Base-by-base conservation (phyloP, 352 stramenopile genomes). In the Hyphochytrium catenoides region DNA sequence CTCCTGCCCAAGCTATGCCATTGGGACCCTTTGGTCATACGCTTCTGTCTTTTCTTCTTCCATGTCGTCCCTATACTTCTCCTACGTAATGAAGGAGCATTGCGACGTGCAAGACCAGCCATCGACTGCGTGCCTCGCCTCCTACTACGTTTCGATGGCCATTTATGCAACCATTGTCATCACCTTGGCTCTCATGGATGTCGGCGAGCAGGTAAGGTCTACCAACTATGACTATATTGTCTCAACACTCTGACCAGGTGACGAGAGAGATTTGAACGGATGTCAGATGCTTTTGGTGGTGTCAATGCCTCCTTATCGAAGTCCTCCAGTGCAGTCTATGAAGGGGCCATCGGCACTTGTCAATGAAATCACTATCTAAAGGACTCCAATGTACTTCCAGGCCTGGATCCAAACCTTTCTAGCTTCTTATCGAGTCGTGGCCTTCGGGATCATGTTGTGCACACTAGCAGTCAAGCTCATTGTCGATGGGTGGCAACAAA, bases 31-130 rank as follows among this genome's bases (percentile, higher is more conserved):
- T 24, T 82, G 68, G 68, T 74, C 60, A 1, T 82, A 78, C 45
- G 68, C 68, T 36, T 76, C 61, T 12, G 63, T 82, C n/a, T 82
- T 82, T 44, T 62, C 68, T 29, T 77, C 62, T n/a, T 82, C 68
- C 14, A 62, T 74, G 28, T 57, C 60, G 15, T 82, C 67, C 41
- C 47, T 82, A 36, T 75, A 78, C 44, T 77, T 57, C 47, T 52
- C 52, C 31, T 77, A 72, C 48, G 56, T 68, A 14, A 30, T 78
- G 4, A 47, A 52, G 4, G 63, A 69, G 12, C 26, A 41, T 39
- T 82, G 68, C 36, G 62, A 82, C 38, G 68, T 59, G 6, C 79
- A 82, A 36, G 55, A 51, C 0, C 34, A 42, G n/a, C 22, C 44
- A 14, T 59, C 61, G 3, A 54, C 52, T 8, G 20, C 35, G 0